These are phyloP conservation scores for Neurospora sublineolata DNA, from an alignment of 495 filamentous ascomycete genomes.

Conservation along the genomic window DNA sequence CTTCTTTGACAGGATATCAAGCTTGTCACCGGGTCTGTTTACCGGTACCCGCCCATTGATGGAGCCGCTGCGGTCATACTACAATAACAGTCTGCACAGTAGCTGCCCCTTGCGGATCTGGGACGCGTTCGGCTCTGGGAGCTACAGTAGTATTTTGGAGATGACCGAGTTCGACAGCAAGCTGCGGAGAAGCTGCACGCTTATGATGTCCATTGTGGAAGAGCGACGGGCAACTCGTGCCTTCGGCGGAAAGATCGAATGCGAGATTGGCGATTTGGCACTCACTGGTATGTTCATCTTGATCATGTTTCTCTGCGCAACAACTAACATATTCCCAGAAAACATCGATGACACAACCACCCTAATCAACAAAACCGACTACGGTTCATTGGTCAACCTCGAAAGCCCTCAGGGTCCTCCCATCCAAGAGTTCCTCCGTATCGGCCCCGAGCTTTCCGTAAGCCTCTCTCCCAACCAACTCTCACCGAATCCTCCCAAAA, in stretches of 20 bases:
- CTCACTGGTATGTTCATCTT: conserved; percentile 27
- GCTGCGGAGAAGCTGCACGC: conserved; percentile 30
- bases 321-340: conserved; percentile 15
- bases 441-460: conserved; percentile 32
- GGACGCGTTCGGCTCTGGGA: conserved; percentile 32
- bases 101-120: conserved; percentile 29
- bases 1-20: conserved; percentile 41
- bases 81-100: conserved; percentile 21
- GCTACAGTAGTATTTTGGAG: conserved; percentile 33
- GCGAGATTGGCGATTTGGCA: conserved; percentile 23
- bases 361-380: conserved; percentile 33
- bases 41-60: conserved; percentile 19
- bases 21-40: conserved; percentile 35
- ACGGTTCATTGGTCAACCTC: conserved; percentile 31
- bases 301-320: background rate
- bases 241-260: conserved; percentile 25
- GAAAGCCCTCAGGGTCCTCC: conserved; percentile 20
- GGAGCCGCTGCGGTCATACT: conserved; percentile 27
- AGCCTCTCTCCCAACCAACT: background rate
- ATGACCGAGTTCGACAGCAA: conserved; percentile 25
- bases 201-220: conserved; percentile 35
- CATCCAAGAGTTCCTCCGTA: conserved; percentile 29
- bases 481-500: background rate
- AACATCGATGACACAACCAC: conserved; percentile 15
- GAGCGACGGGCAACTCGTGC: conserved; percentile 28